Evolutionary conservation across 495 filamentous ascomycete genomes (phyloP).

Genomic region (Penicillium fimorum): DNA sequence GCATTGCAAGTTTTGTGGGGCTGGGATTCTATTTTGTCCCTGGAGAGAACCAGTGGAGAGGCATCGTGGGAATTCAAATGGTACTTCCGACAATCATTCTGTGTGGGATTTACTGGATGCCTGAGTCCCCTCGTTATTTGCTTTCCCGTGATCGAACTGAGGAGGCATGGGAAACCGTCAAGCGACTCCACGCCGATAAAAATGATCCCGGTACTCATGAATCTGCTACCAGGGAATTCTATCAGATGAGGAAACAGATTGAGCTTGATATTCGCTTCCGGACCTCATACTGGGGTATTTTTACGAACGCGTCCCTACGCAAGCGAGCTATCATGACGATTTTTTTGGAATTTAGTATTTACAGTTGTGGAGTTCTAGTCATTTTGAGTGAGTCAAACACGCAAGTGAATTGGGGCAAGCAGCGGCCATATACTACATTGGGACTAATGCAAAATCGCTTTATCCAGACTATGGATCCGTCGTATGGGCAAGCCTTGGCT

Average conservation of each 20-base stretch:
- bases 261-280: constrained; percentile 3
- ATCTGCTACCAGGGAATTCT: constrained; percentile 10
- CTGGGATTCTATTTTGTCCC: neutral
- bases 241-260: constrained; percentile 12
- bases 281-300: constrained; percentile 1
- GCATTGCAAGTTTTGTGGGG: neutral
- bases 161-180: constrained; percentile 2
- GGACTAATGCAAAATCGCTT: neutral
- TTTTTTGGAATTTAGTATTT: constrained; percentile 3
- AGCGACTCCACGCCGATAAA: neutral
- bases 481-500: constrained; percentile 9
- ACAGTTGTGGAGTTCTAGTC: constrained; percentile 2
- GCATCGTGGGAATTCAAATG: neutral
- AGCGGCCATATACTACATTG: neutral
- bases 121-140: constrained; percentile 12
- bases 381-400: constrained; percentile 5
- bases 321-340: constrained; percentile 5
- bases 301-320: neutral
- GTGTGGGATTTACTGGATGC: constrained; percentile 5
- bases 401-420: neutral
- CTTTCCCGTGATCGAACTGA: neutral
- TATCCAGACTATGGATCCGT: constrained; percentile 9
- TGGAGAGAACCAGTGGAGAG: neutral
- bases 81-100: neutral
- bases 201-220: constrained; percentile 3